Evolutionary conservation across 345 rosid species (phyloP), one percentile per base, ranked within the genome.

Genomic region (Heritiera littoralis): DNA sequence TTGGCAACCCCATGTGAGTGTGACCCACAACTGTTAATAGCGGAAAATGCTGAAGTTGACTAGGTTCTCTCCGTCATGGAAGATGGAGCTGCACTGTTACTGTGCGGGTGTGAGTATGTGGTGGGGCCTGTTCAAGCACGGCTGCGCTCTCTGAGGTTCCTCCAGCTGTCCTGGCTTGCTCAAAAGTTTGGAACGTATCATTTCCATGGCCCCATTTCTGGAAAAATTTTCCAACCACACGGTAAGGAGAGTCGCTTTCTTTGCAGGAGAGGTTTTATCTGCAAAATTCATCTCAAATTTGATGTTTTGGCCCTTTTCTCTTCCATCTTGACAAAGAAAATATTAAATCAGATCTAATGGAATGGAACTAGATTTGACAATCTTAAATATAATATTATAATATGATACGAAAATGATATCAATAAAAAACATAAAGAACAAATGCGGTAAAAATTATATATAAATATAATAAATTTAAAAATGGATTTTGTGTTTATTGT

Each of bases 171-270:
- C 23, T 14, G 60, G 52, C 41, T 49, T 74, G 14, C 38, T 80
- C 81, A 45, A 72, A 48, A 61, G 77, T 74, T 80, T 70, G 83
- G 84, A 82, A 68, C 85, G 82, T 72, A 80, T 86, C 88, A 55
- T 69, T 52, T 83, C 75, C 43, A 38, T 38, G 77, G 81, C 60
- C 70, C 75, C 76, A 54, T 7, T 12, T 32, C 64, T 13, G 54
- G 10, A 48, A 28, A 30, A 14, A 30, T 13, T 14, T 14, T 5
- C 9, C 18, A 32, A 32, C 20, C 46, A 12, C 46, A 10, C 2
- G 2, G 5, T 66, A 35, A 35, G 35, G 12, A 23, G 38, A 0
- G 0, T 35, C 1, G 38, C 38, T 35, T 35, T 35, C 38, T 35
- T 35, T 35, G 38, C 28, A 23, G 38, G 3, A 2, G 77, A 17